These are phyloP conservation scores for Daldinia sp. DNA, from an alignment of 2,329 filamentous ascomycete genomes.

Conservation along the genomic window DNA sequence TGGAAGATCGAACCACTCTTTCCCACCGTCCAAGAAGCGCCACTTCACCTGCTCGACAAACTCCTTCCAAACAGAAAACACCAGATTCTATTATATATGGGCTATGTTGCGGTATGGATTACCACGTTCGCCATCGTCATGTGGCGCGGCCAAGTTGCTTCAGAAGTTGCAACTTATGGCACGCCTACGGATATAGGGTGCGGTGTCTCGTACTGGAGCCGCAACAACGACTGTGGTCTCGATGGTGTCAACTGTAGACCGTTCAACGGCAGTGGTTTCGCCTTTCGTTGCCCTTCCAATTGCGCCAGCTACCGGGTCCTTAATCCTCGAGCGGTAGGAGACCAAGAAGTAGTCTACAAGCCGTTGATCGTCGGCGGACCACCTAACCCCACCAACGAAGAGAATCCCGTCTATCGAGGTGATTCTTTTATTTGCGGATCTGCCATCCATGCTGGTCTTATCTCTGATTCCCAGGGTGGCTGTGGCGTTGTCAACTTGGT, in stretches of 20 bases:
- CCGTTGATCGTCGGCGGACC: conserved; percentile 75
- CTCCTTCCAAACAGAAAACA: conserved; percentile 68
- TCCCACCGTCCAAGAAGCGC: conserved; percentile 71
- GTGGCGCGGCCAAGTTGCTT: conserved; percentile 65
- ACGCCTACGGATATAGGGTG: conserved; percentile 72
- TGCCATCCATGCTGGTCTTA: conserved; percentile 83
- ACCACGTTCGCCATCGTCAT: conserved; percentile 74
- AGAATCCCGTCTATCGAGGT: conserved; percentile 75
- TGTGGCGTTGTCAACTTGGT: conserved; percentile 82
- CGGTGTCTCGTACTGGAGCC: conserved; percentile 72
- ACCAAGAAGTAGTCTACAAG: conserved; percentile 69
- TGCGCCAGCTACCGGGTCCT: conserved; percentile 72
- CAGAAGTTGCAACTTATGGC: conserved; percentile 73
- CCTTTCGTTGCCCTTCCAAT: conserved; percentile 78
- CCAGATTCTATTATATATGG: conserved; percentile 64
- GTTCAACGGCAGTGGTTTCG: conserved; percentile 73
- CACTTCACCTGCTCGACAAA: conserved; percentile 68
- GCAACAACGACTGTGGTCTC: conserved; percentile 76
- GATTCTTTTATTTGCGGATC: conserved; percentile 89
- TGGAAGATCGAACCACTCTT: conserved; percentile 68
- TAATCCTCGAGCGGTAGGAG: conserved; percentile 79
- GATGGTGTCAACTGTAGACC: conserved; percentile 79
- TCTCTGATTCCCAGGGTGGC: conserved; percentile 75
- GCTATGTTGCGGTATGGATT: conserved; percentile 73
- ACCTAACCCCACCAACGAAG: conserved; percentile 50